These are phyloP conservation scores for Podaxis pistillaris DNA, from an alignment of 768 basidiomycete species.

Conservation along the genomic window DNA sequence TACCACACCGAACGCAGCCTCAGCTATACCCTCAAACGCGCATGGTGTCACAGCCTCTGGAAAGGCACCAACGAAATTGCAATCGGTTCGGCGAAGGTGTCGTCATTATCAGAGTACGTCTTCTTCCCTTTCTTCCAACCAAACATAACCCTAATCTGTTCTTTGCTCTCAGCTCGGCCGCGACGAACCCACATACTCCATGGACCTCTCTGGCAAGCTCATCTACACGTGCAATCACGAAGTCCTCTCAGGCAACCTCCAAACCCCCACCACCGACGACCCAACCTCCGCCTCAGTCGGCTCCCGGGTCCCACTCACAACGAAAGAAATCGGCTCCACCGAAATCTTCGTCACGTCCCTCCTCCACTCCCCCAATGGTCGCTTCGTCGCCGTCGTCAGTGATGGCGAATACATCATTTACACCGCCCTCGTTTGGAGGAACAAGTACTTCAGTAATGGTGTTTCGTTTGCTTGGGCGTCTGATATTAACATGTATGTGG, in stretches of 20 bases:
- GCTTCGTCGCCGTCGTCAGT: constrained; percentile 95
- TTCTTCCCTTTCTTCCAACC: constrained; percentile 92
- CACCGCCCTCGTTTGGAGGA: constrained; percentile 96
- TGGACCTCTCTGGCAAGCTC: constrained; percentile 94
- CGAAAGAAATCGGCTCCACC: constrained; percentile 94
- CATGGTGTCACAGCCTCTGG: constrained; percentile 89
- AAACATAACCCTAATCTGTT: constrained; percentile 83
- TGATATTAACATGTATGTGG: constrained; percentile 96
- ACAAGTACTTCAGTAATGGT: constrained; percentile 94
- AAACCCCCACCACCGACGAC: constrained; percentile 38
- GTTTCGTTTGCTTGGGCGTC: constrained; percentile 94
- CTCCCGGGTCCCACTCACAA: constrained; percentile 64
- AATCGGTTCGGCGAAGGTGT: constrained; percentile 94
- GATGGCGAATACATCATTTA: constrained; percentile 99
- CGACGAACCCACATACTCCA: constrained; percentile 93
- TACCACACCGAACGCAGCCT: constrained; percentile 96
- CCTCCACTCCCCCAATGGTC: constrained; percentile 92
- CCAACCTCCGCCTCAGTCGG: constrained; percentile 59
- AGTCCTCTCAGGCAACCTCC: constrained; percentile 85
- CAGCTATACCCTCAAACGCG: constrained; percentile 91
- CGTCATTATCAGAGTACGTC: constrained; percentile 93
- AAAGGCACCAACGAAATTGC: constrained; percentile 90
- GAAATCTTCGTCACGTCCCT: constrained; percentile 88
- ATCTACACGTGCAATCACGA: constrained; percentile 92
- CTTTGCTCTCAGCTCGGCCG: constrained; percentile 71